These are phyloP conservation scores for Emericellopsis atlantica DNA, from an alignment of 2,329 filamentous ascomycete species.

Conservation along the genomic window DNA sequence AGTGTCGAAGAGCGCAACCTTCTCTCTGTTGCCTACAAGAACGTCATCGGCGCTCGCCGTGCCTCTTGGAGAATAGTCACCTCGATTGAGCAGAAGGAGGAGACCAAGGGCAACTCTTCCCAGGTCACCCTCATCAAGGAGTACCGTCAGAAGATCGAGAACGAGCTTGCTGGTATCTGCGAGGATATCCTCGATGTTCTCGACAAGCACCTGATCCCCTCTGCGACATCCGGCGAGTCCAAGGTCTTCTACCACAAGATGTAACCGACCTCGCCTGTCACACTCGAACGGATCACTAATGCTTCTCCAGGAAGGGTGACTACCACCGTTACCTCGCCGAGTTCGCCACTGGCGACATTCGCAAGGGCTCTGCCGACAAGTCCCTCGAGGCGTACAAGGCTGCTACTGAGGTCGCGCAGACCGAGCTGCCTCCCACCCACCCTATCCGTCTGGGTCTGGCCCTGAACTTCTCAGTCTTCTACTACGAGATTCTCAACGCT, in stretches of 20 bases:
- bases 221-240: conserved; percentile 88
- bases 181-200: conserved; percentile 93
- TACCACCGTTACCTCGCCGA: conserved; percentile 98
- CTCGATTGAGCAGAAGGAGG: conserved; percentile 98
- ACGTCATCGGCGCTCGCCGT: conserved; percentile 92
- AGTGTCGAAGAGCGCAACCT: conserved; percentile 96
- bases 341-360: conserved; percentile 88
- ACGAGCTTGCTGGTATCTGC: conserved; percentile 93
- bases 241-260: conserved; percentile 99
- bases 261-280: conserved; percentile 32
- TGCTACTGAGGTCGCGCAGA: conserved; percentile 97
- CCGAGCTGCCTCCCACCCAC: conserved; percentile 92
- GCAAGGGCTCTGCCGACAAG: conserved; percentile 87
- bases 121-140: conserved; percentile 91
- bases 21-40: conserved; percentile 97
- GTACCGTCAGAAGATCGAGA: conserved; percentile 97
- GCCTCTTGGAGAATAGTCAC: conserved; percentile 97
- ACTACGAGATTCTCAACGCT: conserved; percentile 99
- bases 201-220: conserved; percentile 86
- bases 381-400: conserved; percentile 95
- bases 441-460: conserved; percentile 95
- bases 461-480: conserved; percentile 99
- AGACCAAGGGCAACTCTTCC: conserved; percentile 91
- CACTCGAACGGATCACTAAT: not conserved
- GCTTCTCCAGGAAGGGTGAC: conserved; percentile 76